Evolutionary conservation across 768 basidiomycete species (phyloP), one percentile per base, ranked within the genome.

Genomic region (Boletus insuetus): DNA sequence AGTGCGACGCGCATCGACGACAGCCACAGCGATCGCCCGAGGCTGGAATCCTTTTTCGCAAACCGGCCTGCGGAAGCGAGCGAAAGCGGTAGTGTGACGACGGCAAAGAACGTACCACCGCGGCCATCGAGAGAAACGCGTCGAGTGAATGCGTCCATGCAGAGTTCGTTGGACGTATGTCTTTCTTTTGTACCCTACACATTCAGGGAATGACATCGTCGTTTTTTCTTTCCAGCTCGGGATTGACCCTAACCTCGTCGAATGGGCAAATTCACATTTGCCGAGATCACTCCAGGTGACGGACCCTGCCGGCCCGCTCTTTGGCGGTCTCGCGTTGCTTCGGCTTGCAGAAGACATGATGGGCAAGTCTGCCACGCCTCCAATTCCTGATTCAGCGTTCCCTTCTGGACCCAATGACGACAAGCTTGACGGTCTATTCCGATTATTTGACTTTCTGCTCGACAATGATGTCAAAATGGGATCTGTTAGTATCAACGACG

Each of bases 401-500:
- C 87, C 87, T 3, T 68, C 75, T 10, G 81, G 80, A 39, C 72
- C 80, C 13, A 76, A 78, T 57, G 88, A 94, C 65, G 88, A 95
- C 60, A 90, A 88, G 60, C 75, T 96, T 14, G 91, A 93, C 26
- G 92, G 94, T 16, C 75, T 96, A 29, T 94, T 96, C 76, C 79
- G 82, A 53, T 74, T 96, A 52, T 96, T 97, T 73, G 95, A 98
- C 72, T 94, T 92, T 72, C 73, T 97, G 52, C 80, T 98, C 45
- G 93, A 95, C 63, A 91, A 93, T 56, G 94, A 94, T 46, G 85
- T 95, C 54, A 88, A 89, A 73, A 91, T 96, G 78, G 94, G 90
- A 10, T 83, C 85, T 57, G 87, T 98, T 32, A 94, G 90, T 63
- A 95, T 97, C 73, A 96, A 96, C 67, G 96, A 98, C 71, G 79